Conservation (phyloP, 2,329 filamentous ascomycete genomes). For the Aspergillus awamori region DNA sequence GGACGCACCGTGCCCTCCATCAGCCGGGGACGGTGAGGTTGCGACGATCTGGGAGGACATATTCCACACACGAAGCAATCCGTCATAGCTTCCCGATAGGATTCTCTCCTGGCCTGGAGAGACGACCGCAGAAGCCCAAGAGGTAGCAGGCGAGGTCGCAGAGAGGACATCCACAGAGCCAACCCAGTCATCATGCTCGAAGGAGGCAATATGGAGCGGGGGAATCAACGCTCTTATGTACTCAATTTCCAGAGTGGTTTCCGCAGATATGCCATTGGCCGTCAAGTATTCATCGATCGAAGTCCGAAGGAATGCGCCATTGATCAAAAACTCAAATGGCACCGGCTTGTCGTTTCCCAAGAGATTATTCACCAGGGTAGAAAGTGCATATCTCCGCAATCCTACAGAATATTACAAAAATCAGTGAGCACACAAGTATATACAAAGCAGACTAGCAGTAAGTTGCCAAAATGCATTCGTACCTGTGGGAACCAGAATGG, state of each 20-base stretch:
- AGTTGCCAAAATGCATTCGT: slow-evolving; percentile 24
- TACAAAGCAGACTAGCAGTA: background rate
- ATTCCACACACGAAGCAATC: slow-evolving; percentile 85
- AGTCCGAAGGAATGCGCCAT: slow-evolving; percentile 86
- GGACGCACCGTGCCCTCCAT: slow-evolving; percentile 74
- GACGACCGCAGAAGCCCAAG: slow-evolving; percentile 56
- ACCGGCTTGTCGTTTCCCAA: slow-evolving; percentile 57
- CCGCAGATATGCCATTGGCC: slow-evolving; percentile 81
- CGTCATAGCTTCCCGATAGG: slow-evolving; percentile 92
- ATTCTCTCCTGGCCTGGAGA: slow-evolving; percentile 68
- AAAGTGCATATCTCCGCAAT: slow-evolving; percentile 61
- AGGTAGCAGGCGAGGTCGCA: slow-evolving; percentile 61
- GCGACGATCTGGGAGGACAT: slow-evolving; percentile 82
- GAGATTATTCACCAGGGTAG: slow-evolving; percentile 65
- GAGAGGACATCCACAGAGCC: slow-evolving; percentile 83
- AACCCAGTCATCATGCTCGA: slow-evolving; percentile 98
- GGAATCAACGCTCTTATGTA: slow-evolving; percentile 92
- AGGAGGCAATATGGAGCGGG: slow-evolving; percentile 84
- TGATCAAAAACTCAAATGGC: slow-evolving; percentile 86
- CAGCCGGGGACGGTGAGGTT: slow-evolving; percentile 67
- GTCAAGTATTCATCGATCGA: slow-evolving; percentile 89
- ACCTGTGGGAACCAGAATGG: slow-evolving; percentile 62
- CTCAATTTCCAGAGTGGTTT: slow-evolving; percentile 84
- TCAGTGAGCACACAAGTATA: slow-evolving; percentile 16
- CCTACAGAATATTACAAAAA: slow-evolving; percentile 37